Base-by-base conservation (phyloP, 2,329 filamentous ascomycete genomes). In the Claviceps sp. region DNA sequence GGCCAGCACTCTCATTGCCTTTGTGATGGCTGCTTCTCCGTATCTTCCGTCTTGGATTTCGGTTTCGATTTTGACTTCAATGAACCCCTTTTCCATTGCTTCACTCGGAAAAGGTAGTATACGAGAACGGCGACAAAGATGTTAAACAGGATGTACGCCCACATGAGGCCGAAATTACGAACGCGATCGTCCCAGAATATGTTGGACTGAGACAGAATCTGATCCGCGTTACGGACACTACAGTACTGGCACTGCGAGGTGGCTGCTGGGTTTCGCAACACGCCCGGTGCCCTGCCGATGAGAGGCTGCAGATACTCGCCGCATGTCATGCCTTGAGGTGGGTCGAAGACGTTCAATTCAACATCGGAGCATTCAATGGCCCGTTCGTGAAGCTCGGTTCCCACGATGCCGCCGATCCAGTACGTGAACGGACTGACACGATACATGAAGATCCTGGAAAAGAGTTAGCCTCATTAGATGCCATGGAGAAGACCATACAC, bases 131-230 rank as follows among this genome's bases (percentile, higher is more conserved):
- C 81, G 2, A 74, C 67, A 41, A 66, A 65, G 42, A 85, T 73
- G 58, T 87, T 85, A 63, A 87, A 85, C 0, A 67, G 54, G 40
- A 87, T 75, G 58, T 77, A 88, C 0, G 71, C 80, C 77, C 81
- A 87, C 60, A 87, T 69, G 42, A 88, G 71, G 1, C 84, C 85
- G 54, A 81, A 87, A 61, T 88, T 85, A 52, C 83, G 72, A 83
- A 84, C 87, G 2, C 79, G 61, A 51, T 83, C 72, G 3, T 54
- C 59, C 58, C 75, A 83, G 22, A 63, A 66, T 42, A 83, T 77
- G 9, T 64, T 56, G 2, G 70, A 71, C 0, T 60, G 65, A 2
- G 68, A 65, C 0, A 82, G 61, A 49, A 65, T 87, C 64, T 88
- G 75, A 52, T 82, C 75, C 0, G 84, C 85, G n/a, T 69, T 70